Evolutionary conservation across 2,329 filamentous ascomycete genomes (phyloP), one percentile per base, ranked within the genome.

Genomic region (Monilinia polystroma): DNA sequence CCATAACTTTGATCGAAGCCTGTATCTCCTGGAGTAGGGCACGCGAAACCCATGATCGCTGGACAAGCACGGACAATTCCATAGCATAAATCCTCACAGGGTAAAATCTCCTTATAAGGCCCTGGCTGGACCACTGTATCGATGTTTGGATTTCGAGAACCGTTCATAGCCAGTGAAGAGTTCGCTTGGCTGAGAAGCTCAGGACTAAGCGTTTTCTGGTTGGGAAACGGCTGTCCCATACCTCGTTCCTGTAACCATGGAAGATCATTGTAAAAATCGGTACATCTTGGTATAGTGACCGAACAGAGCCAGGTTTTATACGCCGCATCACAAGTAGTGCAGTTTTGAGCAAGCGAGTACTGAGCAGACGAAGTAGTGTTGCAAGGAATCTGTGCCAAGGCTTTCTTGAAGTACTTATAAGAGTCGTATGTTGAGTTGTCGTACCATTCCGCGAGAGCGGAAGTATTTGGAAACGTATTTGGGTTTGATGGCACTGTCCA

Each of bases 251-350:
- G 85, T 12, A 76, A 78, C 70, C 82, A 77, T 1, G 81, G 64
- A 18, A 82, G 80, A 1, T 77, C 73, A 59, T 82, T 85, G 62
- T 83, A 85, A 73, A 91, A 95, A 79, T 97, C 94, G 74, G 92
- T 89, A 80, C 95, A 99, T 41, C 93, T 90, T 1, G 95, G 95
- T 69, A 99, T 95, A 20, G 88, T 90, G 38, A 98, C 93, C 32
- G 92, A 90, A 80, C 95, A 99, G 26, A 99, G 87, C 95, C 95
- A 99, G 74, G 88, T 83, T 77, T 96, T 97, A 83, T 99, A 99
- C 11, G 92, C 92, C 0, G 76, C 75, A 20, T 82, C 85, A 78
- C 95, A 99, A 77, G 96, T 85, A 54, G 81, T 78, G 81, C 95
- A 99, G 72, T 79, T 85, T 53, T 88, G 86, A 1, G 87, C 90